phyloP scores from a whole-genome alignment of 2,329 filamentous ascomycete genomes.

The Stenocarpella maydis region DNA sequence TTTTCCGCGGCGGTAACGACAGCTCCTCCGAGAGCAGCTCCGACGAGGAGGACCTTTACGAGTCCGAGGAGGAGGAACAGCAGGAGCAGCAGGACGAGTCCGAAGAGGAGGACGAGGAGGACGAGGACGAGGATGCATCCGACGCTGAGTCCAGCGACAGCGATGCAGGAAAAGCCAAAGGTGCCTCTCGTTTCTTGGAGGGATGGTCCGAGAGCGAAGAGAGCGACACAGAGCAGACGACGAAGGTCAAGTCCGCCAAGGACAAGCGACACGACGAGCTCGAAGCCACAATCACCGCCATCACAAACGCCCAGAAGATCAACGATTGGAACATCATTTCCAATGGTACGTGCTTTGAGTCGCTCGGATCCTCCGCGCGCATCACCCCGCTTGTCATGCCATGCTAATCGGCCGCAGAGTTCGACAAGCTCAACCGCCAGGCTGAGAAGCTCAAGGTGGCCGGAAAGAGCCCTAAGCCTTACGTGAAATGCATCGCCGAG shows the following conservation, averaged over 20 bases:
- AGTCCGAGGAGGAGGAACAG: slow-evolving; percentile 73
- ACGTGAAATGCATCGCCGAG: slow-evolving; percentile 92
- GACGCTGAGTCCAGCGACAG: slow-evolving; percentile 61
- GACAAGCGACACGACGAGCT: slow-evolving; percentile 97
- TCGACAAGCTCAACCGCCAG: slow-evolving; percentile 92
- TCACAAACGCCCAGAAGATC: slow-evolving; percentile 97
- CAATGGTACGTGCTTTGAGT: slow-evolving; percentile 71
- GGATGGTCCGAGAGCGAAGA: slow-evolving; percentile 78
- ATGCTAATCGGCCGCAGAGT: slow-evolving; percentile 65
- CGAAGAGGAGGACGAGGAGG: slow-evolving; percentile 61
- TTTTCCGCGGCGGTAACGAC: slow-evolving; percentile 91
- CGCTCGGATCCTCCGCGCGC: neutral
- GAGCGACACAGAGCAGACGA: slow-evolving; percentile 85
- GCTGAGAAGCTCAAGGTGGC: slow-evolving; percentile 79
- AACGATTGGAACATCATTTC: slow-evolving; percentile 96
- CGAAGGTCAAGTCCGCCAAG: slow-evolving; percentile 95
- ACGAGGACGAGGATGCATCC: slow-evolving; percentile 62
- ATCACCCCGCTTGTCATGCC: slow-evolving; percentile 11
- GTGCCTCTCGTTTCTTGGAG: slow-evolving; percentile 84
- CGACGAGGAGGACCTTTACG: slow-evolving; percentile 94
- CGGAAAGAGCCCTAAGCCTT: slow-evolving; percentile 85
- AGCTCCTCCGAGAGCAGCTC: slow-evolving; percentile 96
- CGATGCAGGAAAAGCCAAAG: slow-evolving; percentile 71
- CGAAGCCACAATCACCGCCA: slow-evolving; percentile 85
- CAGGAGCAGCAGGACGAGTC: slow-evolving; percentile 61